phyloP scores from a whole-genome alignment of 768 basidiomycete genomes.

The Phaffia tasmanica region DNA sequence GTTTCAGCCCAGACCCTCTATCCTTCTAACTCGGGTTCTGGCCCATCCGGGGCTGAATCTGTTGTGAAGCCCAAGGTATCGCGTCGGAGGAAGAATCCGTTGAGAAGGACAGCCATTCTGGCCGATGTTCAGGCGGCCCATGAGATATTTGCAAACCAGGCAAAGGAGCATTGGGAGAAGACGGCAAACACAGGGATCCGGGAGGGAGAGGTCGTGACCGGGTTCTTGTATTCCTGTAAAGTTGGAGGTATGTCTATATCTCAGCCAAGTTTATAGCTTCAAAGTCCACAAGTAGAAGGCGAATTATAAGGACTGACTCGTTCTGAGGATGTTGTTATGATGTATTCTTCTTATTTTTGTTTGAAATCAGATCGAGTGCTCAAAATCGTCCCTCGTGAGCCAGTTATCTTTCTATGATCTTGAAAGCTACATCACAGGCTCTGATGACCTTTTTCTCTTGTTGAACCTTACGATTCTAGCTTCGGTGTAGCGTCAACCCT shows the following conservation, averaged over 20 bases:
- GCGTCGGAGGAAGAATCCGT: slow-evolving; percentile 1
- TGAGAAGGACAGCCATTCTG: slow-evolving; percentile 19
- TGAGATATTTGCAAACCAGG: slow-evolving; percentile 15
- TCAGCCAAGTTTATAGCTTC: neutral
- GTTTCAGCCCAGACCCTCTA: slow-evolving; percentile 15
- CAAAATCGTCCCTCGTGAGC: slow-evolving; percentile 20
- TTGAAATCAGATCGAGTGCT: slow-evolving; percentile 20
- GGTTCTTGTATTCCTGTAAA: slow-evolving; percentile 23
- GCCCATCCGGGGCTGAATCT: neutral
- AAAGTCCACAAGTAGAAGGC: neutral
- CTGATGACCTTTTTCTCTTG: too few relatives aligned
- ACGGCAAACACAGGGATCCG: slow-evolving; percentile 11
- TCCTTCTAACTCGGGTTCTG: neutral
- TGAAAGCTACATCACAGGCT: too few relatives aligned
- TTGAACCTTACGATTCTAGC: too few relatives aligned
- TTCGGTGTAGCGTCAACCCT: slow-evolving; percentile 1
- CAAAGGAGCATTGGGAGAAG: slow-evolving; percentile 24
- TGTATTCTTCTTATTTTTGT: neutral
- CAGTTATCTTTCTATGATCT: too few relatives aligned
- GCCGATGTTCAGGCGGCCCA: slow-evolving; percentile 25
- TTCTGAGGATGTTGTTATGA: neutral
- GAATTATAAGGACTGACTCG: neutral
- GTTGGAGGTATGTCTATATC: slow-evolving; percentile 17
- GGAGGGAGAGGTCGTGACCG: slow-evolving; percentile 26
- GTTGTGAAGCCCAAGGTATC: neutral